Evolutionary conservation across 306 rosid species (phyloP).

Genomic region (Prinsepia uniflora): DNA sequence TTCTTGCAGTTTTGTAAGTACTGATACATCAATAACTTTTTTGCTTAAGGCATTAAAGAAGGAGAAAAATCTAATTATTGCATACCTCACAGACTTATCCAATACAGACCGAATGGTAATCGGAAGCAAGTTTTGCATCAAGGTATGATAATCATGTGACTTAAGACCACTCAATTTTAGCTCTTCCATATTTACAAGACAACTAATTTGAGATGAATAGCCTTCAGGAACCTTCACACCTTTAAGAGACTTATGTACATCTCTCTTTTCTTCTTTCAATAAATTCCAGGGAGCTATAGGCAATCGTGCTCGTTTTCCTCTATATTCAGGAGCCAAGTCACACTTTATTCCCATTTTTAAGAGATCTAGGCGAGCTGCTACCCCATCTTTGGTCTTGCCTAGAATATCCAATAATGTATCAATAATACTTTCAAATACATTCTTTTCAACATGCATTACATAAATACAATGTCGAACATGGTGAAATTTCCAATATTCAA

Average conservation of each 20-base stretch:
- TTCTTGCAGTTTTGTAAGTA: not conserved
- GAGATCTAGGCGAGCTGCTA: too few species aligned
- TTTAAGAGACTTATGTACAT: not conserved
- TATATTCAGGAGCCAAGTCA: too few species aligned
- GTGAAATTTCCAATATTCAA: too few species aligned
- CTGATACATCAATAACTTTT: not conserved
- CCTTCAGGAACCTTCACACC: not conserved
- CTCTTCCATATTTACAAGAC: not conserved
- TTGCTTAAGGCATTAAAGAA: slow-evolving; percentile 2
- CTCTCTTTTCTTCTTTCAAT: not conserved
- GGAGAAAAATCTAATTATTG: not conserved
- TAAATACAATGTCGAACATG: too few species aligned
- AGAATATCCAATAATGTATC: too few species aligned
- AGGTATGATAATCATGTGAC: not conserved
- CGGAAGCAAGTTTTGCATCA: not conserved
- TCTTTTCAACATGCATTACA: too few species aligned
- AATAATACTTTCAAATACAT: too few species aligned
- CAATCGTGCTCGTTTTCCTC: too few species aligned
- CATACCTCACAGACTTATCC: not conserved
- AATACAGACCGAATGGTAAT: not conserved
- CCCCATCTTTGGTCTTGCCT: too few species aligned
- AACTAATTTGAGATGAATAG: not conserved
- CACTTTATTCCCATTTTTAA: too few species aligned
- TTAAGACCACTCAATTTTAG: not conserved
- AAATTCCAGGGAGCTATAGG: not conserved